Evolutionary conservation across 2,329 filamentous ascomycete genomes (phyloP).

Genomic region (Botrytis aclada): DNA sequence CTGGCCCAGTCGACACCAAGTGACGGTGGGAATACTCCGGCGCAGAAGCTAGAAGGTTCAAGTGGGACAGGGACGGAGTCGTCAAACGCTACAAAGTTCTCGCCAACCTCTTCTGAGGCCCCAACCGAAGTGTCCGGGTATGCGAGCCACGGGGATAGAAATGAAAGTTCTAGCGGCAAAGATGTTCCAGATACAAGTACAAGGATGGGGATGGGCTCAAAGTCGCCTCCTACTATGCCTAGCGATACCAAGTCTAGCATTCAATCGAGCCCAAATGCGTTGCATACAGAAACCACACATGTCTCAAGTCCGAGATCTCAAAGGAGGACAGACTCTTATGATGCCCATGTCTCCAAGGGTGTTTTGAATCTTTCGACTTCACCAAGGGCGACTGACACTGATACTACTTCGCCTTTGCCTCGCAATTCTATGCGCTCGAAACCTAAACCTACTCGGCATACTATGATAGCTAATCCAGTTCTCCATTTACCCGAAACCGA

Average conservation of each 20-base stretch:
- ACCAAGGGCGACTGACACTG: constrained; percentile 23
- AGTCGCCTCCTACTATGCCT: neutral
- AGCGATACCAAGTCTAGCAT: constrained; percentile 8
- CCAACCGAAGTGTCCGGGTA: neutral
- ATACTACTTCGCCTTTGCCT: constrained; percentile 22
- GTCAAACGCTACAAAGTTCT: neutral
- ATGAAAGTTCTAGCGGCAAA: neutral
- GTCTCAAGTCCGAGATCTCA: constrained; percentile 18
- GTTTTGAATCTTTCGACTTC: constrained; percentile 28
- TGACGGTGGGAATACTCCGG: neutral
- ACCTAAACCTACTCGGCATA: constrained; percentile 30
- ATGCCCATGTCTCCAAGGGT: constrained; percentile 33
- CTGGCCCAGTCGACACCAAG: constrained; percentile 1
- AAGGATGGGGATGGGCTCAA: neutral
- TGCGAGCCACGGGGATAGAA: neutral
- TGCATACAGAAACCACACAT: constrained; percentile 19
- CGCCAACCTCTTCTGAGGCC: neutral
- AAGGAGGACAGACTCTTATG: constrained; percentile 25
- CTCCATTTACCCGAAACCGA: constrained; percentile 22
- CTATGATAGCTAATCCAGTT: constrained; percentile 28
- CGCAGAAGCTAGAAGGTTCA: constrained; percentile 6
- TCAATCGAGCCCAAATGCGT: constrained; percentile 15
- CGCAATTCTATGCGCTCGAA: constrained; percentile 38
- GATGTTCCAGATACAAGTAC: neutral
- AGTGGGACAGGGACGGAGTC: neutral